Evolutionary conservation across 306 rosid genomes (phyloP).

Genomic region (Castanospermum australe): DNA sequence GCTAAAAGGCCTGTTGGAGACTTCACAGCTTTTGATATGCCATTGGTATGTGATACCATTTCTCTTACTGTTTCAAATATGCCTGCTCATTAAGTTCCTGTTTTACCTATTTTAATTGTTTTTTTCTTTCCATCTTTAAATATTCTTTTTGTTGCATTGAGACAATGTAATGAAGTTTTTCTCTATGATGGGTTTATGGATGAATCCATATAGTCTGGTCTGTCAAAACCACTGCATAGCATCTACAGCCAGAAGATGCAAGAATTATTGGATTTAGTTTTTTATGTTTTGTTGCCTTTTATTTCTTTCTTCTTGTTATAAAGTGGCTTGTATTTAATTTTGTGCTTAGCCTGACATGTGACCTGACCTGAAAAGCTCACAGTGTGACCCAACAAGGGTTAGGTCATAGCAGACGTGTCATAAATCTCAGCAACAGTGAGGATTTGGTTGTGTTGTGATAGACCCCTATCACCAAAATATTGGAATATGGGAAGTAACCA

Average conservation of each 20-base stretch:
- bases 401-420: too few species aligned
- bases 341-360: too few species aligned
- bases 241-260: not conserved
- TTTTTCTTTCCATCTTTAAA: not conserved
- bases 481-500: too few species aligned
- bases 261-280: not conserved
- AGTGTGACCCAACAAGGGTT: too few species aligned
- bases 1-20: conserved; percentile 59
- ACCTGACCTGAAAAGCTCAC: too few species aligned
- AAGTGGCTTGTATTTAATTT: too few species aligned
- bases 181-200: not conserved
- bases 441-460: too few species aligned
- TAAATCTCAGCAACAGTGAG: too few species aligned
- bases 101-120: not conserved
- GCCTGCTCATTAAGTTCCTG: not conserved
- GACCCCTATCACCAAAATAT: too few species aligned
- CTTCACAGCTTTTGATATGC: conserved; percentile 87
- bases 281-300: not conserved
- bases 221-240: not conserved
- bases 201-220: not conserved
- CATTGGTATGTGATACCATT: conserved; percentile 65
- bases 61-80: not conserved
- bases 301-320: not conserved
- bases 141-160: not conserved
- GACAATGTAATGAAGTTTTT: not conserved